Base-by-base conservation (phyloP, 768 basidiomycete genomes). In the Vishniacozyma victoriae region DNA sequence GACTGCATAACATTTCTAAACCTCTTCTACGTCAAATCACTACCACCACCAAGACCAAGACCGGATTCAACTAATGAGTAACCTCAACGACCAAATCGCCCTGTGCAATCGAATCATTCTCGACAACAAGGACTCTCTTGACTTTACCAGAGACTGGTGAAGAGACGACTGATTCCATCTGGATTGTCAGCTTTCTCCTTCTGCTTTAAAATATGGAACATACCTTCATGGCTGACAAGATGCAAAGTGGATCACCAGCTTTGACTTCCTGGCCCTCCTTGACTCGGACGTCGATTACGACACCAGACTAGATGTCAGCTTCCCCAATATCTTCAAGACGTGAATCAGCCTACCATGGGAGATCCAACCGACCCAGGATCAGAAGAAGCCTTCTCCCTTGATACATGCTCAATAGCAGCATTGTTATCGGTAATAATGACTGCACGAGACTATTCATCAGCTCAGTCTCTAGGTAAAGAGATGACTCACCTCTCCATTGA, bases 111-210 rank as follows among this genome's bases (percentile, higher is more conserved):
- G 88, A 91, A 72, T 99, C 95, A 55, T 87, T 87, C 80, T 91
- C 86, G 55, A 83, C 81, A 44, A 96, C 89, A 43, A 83, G 80
- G 23, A 99, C 87, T 35, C 93, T 85, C 76, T 89, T 91, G 75
- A 97, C 79, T 72, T 91, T 89, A 36, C 95, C 95, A 42, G 91
- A 91, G 36, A 97, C 93, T 20, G 95, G 92, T 23, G 91, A 86
- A 24, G 90, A 93, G 38, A 97, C 90, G 55, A 87, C 83, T 54
- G 87, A 90, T 76, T 99, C 93, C 93, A 97, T 96, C 90, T 92
- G 64, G 59, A 60, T 55, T 19, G 63, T 63, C 52, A 54, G 54
- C 35, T n/a, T 40, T 6, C 27, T 36, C 20, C 41, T 25, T 15
- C 41, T 24, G 16, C 41, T 44, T 26, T 36, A 36, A 9, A n/a